phyloP scores from a whole-genome alignment of 1,284 basidiomycete genomes.

The Vanrija pseudolonga region DNA sequence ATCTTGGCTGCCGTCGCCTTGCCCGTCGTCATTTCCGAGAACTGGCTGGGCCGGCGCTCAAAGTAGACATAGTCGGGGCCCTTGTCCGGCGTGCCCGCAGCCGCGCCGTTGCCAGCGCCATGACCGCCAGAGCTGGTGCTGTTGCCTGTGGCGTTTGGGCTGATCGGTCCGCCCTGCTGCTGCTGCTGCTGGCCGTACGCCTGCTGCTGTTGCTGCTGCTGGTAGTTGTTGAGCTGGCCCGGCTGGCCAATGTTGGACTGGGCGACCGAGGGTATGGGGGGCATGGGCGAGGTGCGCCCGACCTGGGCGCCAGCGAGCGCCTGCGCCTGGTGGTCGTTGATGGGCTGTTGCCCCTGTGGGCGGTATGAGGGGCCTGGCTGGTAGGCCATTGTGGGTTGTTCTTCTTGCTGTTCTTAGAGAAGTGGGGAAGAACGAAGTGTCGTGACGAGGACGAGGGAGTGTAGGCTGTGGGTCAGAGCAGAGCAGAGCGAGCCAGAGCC shows the following conservation, averaged over 20 bases:
- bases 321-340: conserved; percentile 11
- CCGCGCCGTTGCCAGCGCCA: not conserved
- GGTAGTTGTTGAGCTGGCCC: conserved; percentile 16
- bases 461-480: no score
- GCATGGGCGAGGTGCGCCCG: conserved; percentile 37
- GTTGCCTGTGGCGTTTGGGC: not conserved
- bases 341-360: conserved; percentile 6
- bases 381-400: conserved; percentile 20
- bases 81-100: conserved; percentile 31
- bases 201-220: conserved; percentile 6
- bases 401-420: no score
- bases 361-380: conserved; percentile 25
- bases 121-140: not conserved
- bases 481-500: no score
- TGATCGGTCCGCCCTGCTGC: not conserved
- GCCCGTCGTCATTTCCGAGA: conserved; percentile 83
- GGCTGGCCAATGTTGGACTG: conserved; percentile 37
- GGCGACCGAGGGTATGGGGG: conserved; percentile 29
- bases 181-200: not conserved
- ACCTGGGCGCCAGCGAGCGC: conserved; percentile 9
- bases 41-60: conserved; percentile 75
- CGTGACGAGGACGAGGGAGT: no score
- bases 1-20: conserved; percentile 93
- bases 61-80: conserved; percentile 87
- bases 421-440: no score